phyloP scores from a whole-genome alignment of 208 protist species.

The Leptomonas pyrrhocoris region DNA sequence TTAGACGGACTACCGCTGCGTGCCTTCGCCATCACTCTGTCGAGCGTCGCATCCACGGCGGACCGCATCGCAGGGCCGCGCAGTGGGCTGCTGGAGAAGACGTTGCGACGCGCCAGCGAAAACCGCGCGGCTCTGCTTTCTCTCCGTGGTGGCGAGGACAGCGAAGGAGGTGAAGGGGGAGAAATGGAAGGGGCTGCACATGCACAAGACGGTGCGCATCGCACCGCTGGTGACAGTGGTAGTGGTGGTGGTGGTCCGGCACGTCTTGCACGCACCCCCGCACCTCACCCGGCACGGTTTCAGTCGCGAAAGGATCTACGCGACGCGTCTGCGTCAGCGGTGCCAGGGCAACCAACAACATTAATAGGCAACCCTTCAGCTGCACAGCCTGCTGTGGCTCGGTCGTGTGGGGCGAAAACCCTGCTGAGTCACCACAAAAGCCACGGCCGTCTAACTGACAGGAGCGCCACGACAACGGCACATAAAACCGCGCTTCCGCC shows the following conservation, averaged over 20 bases:
- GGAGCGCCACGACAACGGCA: not conserved
- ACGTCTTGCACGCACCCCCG: no score
- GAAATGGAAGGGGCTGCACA: not conserved
- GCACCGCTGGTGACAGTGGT: no score
- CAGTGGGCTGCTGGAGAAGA: conserved; percentile 8
- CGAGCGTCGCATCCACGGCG: not conserved
- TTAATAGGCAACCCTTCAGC: no score
- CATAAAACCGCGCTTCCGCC: not conserved
- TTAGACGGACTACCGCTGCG: conserved; percentile 9
- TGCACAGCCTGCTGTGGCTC: no score
- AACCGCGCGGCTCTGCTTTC: not conserved
- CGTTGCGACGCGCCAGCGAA: not conserved
- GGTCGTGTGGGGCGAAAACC: no score
- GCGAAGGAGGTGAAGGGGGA: not conserved
- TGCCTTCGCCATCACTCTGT: conserved; percentile 13
- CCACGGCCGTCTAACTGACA: no score
- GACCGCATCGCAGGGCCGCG: conserved; percentile 12
- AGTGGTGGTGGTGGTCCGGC: no score
- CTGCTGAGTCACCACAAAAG: no score
- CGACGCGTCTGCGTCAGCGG: not conserved
- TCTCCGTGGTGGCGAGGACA: not conserved
- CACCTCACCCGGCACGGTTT: not conserved
- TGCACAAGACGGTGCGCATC: not conserved
- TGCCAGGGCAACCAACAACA: no score
- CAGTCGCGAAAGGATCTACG: not conserved